These are phyloP conservation scores for Parathielavia appendiculata DNA, from an alignment of 495 filamentous ascomycete species.

Conservation along the genomic window DNA sequence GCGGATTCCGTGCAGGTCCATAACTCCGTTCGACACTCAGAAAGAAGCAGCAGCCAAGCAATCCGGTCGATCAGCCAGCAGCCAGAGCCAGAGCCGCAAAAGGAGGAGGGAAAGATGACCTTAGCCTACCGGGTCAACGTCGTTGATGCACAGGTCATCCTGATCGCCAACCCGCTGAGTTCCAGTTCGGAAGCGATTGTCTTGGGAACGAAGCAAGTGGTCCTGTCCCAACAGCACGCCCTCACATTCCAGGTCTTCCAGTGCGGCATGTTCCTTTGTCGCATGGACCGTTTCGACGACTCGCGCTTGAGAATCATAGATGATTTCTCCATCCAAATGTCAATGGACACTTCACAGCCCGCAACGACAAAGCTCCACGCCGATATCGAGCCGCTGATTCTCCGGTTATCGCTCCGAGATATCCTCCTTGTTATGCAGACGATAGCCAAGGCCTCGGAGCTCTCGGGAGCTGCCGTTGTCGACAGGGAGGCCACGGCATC, in stretches of 20 bases:
- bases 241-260: constrained; percentile 86
- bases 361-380: constrained; percentile 73
- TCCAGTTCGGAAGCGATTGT: constrained; percentile 92
- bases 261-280: constrained; percentile 96
- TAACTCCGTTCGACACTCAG: constrained; percentile 29
- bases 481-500: constrained; percentile 33
- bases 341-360: constrained; percentile 74
- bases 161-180: constrained; percentile 89
- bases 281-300: constrained; percentile 94
- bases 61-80: constrained; percentile 5
- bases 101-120: constrained; percentile 52
- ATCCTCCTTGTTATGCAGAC: constrained; percentile 92
- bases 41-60: constrained; percentile 19
- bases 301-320: constrained; percentile 85
- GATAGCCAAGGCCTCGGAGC: constrained; percentile 83
- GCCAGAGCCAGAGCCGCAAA: constrained; percentile 15
- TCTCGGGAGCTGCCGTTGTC: constrained; percentile 58
- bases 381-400: constrained; percentile 86
- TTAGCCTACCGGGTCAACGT: constrained; percentile 90
- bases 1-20: constrained; percentile 45
- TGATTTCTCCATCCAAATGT: constrained; percentile 86
- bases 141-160: constrained; percentile 90
- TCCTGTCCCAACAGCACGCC: constrained; percentile 90
- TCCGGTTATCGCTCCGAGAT: constrained; percentile 86
- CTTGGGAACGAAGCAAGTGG: constrained; percentile 85